A percentile compares a stretch with the other conserved stretches of the same genome.
Evolutionary conservation across 2,329 filamentous ascomycete genomes (phyloP).

Genomic region (Botrytis elliptica): DNA sequence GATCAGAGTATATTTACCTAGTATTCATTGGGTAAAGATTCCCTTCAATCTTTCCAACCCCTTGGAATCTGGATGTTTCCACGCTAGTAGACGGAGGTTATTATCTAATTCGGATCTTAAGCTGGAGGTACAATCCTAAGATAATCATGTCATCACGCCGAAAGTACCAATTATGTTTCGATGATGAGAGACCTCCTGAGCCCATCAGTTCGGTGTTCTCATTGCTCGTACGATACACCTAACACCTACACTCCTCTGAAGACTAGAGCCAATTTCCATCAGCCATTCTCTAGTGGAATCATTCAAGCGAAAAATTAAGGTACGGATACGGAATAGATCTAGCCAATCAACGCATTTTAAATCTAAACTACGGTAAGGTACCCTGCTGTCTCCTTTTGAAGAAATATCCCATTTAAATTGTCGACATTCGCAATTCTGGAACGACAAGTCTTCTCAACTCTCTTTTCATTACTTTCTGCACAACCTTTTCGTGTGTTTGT

Average conservation of each 20-base stretch:
- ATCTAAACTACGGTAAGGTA: constrained; percentile 1
- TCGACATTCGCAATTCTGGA: constrained; percentile 8
- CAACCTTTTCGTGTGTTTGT: constrained; percentile 15
- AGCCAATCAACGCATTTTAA: constrained; percentile 16
- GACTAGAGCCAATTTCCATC: constrained; percentile 4
- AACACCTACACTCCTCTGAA: not conserved
- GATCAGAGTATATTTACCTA: not conserved
- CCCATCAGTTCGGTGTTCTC: not conserved
- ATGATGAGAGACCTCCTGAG: constrained; percentile 5
- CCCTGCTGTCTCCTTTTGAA: constrained; percentile 18
- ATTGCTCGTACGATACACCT: constrained; percentile 10
- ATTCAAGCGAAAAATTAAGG: constrained; percentile 10
- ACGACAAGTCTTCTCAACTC: not conserved
- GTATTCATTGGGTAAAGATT: not conserved
- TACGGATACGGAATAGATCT: constrained; percentile 12
- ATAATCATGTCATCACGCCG: constrained; percentile 7
- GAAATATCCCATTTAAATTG: constrained; percentile 21
- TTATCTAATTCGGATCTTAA: not conserved
- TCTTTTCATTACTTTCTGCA: not conserved
- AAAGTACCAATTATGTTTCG: not conserved
- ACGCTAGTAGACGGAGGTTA: not conserved
- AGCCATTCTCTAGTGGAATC: not conserved
- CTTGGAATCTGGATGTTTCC: not conserved
- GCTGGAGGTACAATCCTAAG: not conserved
- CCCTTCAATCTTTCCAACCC: not conserved